phyloP scores from a whole-genome alignment of 2,329 filamentous ascomycete species.

The Cryphonectria naterciae region DNA sequence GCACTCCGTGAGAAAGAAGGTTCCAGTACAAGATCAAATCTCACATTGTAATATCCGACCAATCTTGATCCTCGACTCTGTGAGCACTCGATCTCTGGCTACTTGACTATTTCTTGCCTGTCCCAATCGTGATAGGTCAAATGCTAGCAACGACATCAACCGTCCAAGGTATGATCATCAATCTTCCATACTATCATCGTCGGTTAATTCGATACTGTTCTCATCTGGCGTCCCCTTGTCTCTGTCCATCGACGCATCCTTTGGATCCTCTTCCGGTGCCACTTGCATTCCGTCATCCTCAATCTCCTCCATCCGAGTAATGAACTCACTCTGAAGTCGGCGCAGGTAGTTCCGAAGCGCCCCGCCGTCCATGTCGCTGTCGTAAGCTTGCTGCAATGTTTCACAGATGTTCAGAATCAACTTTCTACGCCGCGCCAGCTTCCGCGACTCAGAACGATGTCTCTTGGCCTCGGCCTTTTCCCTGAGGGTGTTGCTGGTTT shows the following conservation, averaged over 20 bases:
- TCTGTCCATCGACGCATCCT: not conserved
- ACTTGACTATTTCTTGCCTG: not conserved
- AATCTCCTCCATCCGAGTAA: constrained; percentile 69
- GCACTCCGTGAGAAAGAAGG: too few species aligned
- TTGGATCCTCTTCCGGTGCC: not conserved
- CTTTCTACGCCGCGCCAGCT: constrained; percentile 68
- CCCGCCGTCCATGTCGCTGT: constrained; percentile 67
- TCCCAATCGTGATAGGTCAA: not conserved
- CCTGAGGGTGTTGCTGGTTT: constrained; percentile 66
- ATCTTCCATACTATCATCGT: not conserved
- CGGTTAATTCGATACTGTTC: constrained; percentile 1
- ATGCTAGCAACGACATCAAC: not conserved
- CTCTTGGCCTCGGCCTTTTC: constrained; percentile 60
- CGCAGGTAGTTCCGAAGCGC: constrained; percentile 66
- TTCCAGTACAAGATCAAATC: too few species aligned
- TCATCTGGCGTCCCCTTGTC: not conserved
- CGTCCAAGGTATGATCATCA: not conserved
- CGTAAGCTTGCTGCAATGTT: constrained; percentile 69
- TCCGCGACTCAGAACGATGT: constrained; percentile 60
- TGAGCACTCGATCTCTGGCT: too few species aligned
- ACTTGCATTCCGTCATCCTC: constrained; percentile 41
- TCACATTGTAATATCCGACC: too few species aligned
- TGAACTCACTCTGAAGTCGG: constrained; percentile 75
- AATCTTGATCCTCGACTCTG: too few species aligned
- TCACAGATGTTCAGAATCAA: constrained; percentile 75